Base-by-base conservation (phyloP, 768 basidiomycete genomes). In the Auricularia cornea region DNA sequence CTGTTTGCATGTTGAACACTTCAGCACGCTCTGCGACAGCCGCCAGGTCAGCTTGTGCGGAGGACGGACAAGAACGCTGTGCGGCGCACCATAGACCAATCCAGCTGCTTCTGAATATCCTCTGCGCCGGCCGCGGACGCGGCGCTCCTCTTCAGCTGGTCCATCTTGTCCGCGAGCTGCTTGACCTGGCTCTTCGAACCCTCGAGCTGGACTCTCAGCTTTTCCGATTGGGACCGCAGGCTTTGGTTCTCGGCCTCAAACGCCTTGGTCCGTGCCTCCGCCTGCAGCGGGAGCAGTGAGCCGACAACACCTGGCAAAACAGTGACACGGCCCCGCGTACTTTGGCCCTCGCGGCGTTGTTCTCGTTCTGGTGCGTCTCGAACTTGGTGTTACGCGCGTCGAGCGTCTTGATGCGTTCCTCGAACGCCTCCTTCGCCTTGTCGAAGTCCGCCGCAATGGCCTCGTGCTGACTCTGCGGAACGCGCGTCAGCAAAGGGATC, bases 1-100 rank as follows among this genome's bases (percentile, higher is more conserved):
- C 63, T 81, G 80, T 61, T 84, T 84, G 76, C 96, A 98, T 4
- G 90, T 94, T 14, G 91, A 90, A 72, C 96, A 98, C 71, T 90
- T 87, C 33, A 98, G 81, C 44, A 97, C 78, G 72, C 81, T 82
- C 94, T 95, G 72, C 20, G 38, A 31, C 56, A 23, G 4, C 10
- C 8, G 35, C 8, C 35, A 14, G 16, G 35, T 38, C 16, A 38
- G 16, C 16, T 38, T n/a, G n/a, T n/a, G n/a, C n/a, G n/a, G n/a
- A n/a, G n/a, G n/a, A n/a, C n/a, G n/a, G n/a, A n/a, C n/a, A n/a
- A n/a, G n/a, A n/a, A n/a, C 35, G 35, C 10, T 38, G 16, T 14
- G 16, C 35, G 8, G 35, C 35, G 8, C 28, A n/a, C 28, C 51
- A n/a, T 52, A 6, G 51, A n/a, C 20, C 28, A 52, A 10, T 52